Conservation (phyloP, 306 rosid species). For the Medicago ruthenica region DNA sequence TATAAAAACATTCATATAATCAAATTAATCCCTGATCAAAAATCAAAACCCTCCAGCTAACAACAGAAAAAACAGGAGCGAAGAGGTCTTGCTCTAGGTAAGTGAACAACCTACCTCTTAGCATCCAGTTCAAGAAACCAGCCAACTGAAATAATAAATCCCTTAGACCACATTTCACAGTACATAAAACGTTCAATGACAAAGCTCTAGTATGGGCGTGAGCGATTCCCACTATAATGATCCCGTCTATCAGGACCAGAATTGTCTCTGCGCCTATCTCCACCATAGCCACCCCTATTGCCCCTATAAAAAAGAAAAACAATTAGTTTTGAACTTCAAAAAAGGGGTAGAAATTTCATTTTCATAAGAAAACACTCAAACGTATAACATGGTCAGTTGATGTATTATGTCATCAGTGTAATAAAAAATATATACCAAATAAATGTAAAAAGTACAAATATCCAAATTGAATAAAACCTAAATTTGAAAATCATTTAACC, state of each 20-base stretch:
- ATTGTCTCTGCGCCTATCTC: conserved; percentile 92
- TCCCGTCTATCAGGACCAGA: conserved; percentile 95
- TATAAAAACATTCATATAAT: conserved; percentile 92
- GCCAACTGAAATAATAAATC: conserved; percentile 77
- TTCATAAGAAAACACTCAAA: background rate
- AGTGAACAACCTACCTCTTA: conserved; percentile 98
- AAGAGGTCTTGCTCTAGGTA: conserved; percentile 80
- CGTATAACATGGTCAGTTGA: background rate
- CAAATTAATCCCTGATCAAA: conserved; percentile 75
- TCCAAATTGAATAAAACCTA: background rate
- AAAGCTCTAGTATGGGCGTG: conserved; percentile 83
- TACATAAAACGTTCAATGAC: conserved; percentile 70
- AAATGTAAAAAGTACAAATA: background rate
- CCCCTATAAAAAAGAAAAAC: conserved; percentile 52
- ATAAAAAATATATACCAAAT: background rate
- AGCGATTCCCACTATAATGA: conserved; percentile 88
- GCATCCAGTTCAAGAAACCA: conserved; percentile 83
- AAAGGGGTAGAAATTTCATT: background rate
- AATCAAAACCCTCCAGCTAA: conserved; percentile 66
- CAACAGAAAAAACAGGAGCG: conserved; percentile 60
- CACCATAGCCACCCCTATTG: conserved; percentile 96
- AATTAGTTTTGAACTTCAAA: background rate
- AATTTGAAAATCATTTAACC: background rate
- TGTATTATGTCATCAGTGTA: background rate
- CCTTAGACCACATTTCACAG: conserved; percentile 81